A percentile compares a stretch with the other conserved stretches of the same genome.
phyloP scores from a whole-genome alignment of 2,329 filamentous ascomycete genomes.

The Venturia nashicola region DNA sequence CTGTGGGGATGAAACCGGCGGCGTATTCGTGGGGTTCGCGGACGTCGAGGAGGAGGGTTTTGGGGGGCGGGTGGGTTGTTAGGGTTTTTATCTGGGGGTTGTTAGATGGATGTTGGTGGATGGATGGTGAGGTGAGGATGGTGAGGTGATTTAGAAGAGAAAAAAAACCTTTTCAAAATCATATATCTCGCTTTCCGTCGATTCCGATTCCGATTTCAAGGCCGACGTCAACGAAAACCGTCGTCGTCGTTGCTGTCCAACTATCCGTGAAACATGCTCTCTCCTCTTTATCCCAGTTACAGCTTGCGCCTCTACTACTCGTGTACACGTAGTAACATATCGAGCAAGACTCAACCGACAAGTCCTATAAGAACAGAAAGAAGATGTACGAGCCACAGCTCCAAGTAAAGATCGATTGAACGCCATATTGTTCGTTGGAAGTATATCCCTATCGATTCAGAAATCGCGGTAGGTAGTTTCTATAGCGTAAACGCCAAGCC shows the following conservation, averaged over 20 bases:
- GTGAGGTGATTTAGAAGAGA: too few relatives aligned
- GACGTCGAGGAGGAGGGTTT: constrained; percentile 39
- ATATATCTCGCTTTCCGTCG: constrained; percentile 23
- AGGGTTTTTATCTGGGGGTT: constrained; percentile 22
- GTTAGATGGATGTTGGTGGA: too few relatives aligned
- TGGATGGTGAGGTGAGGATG: too few relatives aligned
- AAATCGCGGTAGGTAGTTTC: too few relatives aligned
- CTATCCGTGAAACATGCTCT: background rate
- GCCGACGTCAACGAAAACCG: constrained; percentile 18
- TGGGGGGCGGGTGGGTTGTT: constrained; percentile 18
- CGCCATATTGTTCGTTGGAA: background rate
- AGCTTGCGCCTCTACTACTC: background rate
- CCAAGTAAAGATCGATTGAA: background rate
- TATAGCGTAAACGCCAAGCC: too few relatives aligned
- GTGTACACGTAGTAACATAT: background rate
- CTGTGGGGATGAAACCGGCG: constrained; percentile 61
- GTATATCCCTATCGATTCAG: too few relatives aligned
- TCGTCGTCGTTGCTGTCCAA: background rate
- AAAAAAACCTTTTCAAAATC: constrained; percentile 28
- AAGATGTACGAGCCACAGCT: background rate
- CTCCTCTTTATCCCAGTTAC: background rate
- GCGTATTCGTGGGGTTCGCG: constrained; percentile 60
- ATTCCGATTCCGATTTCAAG: too few relatives aligned
- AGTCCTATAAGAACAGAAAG: background rate
- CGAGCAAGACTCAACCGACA: background rate